Conservation (phyloP, 2,329 filamentous ascomycete genomes). For the Ophiocordyceps robertsii region DNA sequence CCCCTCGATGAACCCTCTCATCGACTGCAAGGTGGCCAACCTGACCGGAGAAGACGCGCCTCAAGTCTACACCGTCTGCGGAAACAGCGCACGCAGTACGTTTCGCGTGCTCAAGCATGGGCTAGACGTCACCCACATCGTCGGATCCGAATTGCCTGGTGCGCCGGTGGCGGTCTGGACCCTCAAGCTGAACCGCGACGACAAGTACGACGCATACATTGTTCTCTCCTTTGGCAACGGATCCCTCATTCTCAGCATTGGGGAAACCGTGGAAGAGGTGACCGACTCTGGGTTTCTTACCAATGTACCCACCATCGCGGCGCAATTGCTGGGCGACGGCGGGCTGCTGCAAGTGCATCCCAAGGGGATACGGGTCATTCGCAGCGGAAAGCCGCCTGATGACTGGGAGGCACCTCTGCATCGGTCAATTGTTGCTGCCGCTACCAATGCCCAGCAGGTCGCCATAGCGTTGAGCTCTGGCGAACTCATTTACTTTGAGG, state of each 20-base stretch:
- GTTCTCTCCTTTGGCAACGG: conserved; percentile 85
- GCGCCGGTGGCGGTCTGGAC: conserved; percentile 93
- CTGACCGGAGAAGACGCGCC: conserved; percentile 85
- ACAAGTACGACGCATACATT: conserved; percentile 88
- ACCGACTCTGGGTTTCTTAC: conserved; percentile 87
- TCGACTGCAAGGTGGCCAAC: conserved; percentile 87
- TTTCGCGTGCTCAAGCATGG: conserved; percentile 91
- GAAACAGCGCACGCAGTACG: conserved; percentile 74
- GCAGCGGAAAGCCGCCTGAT: conserved; percentile 64
- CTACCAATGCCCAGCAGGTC: conserved; percentile 87
- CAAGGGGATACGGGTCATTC: conserved; percentile 88
- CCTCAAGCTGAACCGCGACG: conserved; percentile 67
- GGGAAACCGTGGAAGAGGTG: conserved; percentile 92
- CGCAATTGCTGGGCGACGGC: conserved; percentile 88
- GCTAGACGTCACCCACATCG: conserved; percentile 83
- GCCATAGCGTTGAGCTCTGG: conserved; percentile 89
- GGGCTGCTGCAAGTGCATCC: conserved; percentile 89
- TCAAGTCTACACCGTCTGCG: conserved; percentile 89
- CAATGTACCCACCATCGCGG: conserved; percentile 76
- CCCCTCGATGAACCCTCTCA: conserved; percentile 77
- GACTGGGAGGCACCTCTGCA: conserved; percentile 93
- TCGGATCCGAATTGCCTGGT: conserved; percentile 82
- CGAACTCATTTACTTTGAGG: conserved; percentile 96
- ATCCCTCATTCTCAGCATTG: conserved; percentile 86
- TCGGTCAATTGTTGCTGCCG: conserved; percentile 85